Evolutionary conservation across 129 eudicot genomes (phyloP).

Genomic region (Dittrichia graveolens): DNA sequence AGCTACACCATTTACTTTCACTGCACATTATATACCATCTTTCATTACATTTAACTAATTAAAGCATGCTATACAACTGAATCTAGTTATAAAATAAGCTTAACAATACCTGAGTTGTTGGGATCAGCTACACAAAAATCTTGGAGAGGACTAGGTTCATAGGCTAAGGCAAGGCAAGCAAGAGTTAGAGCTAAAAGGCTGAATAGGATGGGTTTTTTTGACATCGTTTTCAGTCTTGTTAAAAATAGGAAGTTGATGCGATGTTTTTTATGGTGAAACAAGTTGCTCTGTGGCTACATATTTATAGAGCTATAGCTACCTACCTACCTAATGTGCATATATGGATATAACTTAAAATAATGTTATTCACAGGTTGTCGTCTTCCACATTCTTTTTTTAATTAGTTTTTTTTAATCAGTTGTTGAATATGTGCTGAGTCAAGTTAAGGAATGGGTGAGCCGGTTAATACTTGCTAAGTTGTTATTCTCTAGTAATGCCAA

Average conservation of each 20-base stretch:
- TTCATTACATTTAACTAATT: background rate
- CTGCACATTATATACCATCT: slow-evolving; percentile 17
- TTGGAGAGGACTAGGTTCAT: slow-evolving; percentile 44
- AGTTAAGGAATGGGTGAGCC: no score
- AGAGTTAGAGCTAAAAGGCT: slow-evolving; percentile 16
- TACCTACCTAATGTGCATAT: no score
- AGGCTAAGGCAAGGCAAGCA: slow-evolving; percentile 28
- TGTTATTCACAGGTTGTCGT: no score
- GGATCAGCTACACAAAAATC: slow-evolving; percentile 44
- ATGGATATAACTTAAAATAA: background rate
- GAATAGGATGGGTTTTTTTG: slow-evolving; percentile 7
- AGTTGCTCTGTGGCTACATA: slow-evolving; percentile 14
- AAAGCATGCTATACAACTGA: background rate
- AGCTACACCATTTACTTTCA: slow-evolving; percentile 37
- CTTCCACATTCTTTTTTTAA: no score
- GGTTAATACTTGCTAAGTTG: no score
- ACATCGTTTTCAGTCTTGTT: background rate
- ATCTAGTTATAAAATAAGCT: background rate
- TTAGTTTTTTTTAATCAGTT: no score
- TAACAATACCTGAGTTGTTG: slow-evolving; percentile 31
- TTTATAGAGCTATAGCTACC: slow-evolving; percentile 9
- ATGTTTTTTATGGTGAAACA: slow-evolving; percentile 5
- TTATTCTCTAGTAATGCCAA: no score
- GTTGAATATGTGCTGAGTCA: no score
- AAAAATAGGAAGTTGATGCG: background rate